A percentile compares a stretch with the other conserved stretches of the same genome.
Evolutionary conservation across 2,329 filamentous ascomycete genomes (phyloP).

Genomic region (Cercospora zeina): DNA sequence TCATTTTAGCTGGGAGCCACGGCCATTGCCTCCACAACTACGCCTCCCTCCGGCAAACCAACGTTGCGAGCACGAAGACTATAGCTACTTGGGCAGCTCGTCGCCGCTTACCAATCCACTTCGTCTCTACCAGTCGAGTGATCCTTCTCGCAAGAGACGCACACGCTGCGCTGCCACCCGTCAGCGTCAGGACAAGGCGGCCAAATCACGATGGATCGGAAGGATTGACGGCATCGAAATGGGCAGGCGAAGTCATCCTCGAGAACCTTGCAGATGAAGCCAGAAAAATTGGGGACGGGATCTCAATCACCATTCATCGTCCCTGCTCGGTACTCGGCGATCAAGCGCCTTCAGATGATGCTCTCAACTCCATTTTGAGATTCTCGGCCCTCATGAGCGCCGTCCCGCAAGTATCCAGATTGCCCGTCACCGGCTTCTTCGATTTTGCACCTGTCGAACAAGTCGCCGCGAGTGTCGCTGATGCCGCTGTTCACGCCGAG

Average conservation of each 20-base stretch:
- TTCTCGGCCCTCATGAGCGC: slow-evolving; percentile 22
- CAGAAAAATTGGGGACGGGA: not conserved
- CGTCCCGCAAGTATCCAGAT: slow-evolving; percentile 18
- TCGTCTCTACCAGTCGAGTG: slow-evolving; percentile 28
- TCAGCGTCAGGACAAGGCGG: slow-evolving; percentile 13
- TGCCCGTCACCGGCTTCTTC: slow-evolving; percentile 21
- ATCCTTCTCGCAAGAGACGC: slow-evolving; percentile 19
- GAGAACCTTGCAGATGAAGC: slow-evolving; percentile 13
- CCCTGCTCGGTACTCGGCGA: slow-evolving; percentile 24
- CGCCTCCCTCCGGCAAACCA: slow-evolving; percentile 32
- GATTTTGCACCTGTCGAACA: slow-evolving; percentile 23
- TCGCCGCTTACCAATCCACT: slow-evolving; percentile 30
- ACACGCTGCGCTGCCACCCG: slow-evolving; percentile 19
- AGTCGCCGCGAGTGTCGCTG: slow-evolving; percentile 18
- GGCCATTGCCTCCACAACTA: slow-evolving; percentile 37
- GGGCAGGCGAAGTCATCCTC: slow-evolving; percentile 25
- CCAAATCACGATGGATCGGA: slow-evolving; percentile 22
- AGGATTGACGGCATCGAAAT: slow-evolving; percentile 27
- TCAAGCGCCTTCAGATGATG: slow-evolving; percentile 24
- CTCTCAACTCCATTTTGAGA: slow-evolving; percentile 25
- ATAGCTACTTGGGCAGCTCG: slow-evolving; percentile 16
- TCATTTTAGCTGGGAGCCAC: slow-evolving; percentile 34
- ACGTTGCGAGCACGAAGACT: slow-evolving; percentile 29
- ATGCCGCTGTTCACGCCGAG: not conserved
- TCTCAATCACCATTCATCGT: slow-evolving; percentile 25